Percentiles rank a stretch among this genome's conserved stretches.
Conservation (phyloP, 169 alveolate species). For the Amoebophrya sp. region DNA sequence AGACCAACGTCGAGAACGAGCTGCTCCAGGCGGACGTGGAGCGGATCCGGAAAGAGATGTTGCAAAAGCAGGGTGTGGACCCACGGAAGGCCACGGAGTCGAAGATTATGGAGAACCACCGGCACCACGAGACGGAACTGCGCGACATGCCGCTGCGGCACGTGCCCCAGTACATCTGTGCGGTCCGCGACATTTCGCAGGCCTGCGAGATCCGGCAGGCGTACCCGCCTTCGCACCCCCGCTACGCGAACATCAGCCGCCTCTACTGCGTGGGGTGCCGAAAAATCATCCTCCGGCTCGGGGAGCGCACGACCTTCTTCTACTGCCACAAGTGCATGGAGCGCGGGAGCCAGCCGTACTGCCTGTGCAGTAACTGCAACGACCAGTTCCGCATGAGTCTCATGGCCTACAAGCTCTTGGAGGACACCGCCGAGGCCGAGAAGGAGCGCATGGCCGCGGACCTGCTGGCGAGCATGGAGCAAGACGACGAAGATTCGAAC, state of each 20-base stretch:
- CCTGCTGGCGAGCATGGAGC: neutral
- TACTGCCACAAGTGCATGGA: neutral
- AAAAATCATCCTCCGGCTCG: neutral
- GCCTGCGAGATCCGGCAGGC: constrained; percentile 12
- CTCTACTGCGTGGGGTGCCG: neutral
- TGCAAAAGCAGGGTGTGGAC: neutral
- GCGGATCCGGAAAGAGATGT: neutral
- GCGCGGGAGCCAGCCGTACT: neutral
- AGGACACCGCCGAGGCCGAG: neutral
- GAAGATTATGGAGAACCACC: constrained; percentile 10
- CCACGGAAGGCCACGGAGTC: constrained; percentile 9
- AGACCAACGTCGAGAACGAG: constrained; percentile 10
- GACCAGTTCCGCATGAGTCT: neutral
- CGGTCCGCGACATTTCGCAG: neutral
- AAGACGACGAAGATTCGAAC: too few relatives aligned
- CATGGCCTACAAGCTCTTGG: neutral
- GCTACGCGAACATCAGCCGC: neutral
- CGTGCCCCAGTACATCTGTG: neutral
- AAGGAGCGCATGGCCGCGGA: neutral
- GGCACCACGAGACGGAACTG: constrained; percentile 7
- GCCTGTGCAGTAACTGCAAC: neutral
- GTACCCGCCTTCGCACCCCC: neutral
- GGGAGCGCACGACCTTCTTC: neutral
- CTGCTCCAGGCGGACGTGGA: constrained; percentile 16
- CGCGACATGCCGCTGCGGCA: constrained; percentile 23